phyloP scores from a whole-genome alignment of 257 asterid genomes.

The Lycium ferocissimum region DNA sequence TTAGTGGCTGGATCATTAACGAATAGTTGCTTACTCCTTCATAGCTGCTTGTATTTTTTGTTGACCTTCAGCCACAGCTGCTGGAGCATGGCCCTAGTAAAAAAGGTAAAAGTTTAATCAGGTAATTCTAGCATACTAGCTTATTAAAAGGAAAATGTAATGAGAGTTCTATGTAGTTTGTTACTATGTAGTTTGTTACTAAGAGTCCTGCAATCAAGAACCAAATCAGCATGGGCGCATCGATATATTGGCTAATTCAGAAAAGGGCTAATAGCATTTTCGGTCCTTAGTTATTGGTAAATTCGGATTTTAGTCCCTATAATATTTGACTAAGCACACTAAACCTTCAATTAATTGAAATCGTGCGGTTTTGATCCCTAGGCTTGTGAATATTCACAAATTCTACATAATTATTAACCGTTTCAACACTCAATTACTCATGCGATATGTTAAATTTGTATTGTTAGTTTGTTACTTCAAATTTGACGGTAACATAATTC shows the following conservation, averaged over 20 bases:
- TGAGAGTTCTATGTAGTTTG: background rate
- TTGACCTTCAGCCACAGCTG: conserved; percentile 86
- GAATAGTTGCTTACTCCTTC: conserved; percentile 65
- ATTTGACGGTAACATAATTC: no score
- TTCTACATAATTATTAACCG: no score
- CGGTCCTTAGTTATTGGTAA: no score
- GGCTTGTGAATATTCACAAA: no score
- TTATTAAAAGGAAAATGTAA: background rate
- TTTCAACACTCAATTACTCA: no score
- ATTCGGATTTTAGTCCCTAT: no score
- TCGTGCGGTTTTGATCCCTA: no score
- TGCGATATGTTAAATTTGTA: no score
- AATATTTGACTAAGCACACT: no score
- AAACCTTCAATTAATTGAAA: no score
- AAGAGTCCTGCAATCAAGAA: background rate
- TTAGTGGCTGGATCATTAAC: conserved; percentile 28
- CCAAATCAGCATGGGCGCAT: background rate
- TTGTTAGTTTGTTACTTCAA: no score
- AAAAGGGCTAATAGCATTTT: background rate
- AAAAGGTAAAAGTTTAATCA: conserved; percentile 30
- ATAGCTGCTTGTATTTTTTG: conserved; percentile 59
- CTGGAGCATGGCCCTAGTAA: conserved; percentile 74
- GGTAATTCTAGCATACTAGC: background rate
- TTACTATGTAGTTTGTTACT: background rate
- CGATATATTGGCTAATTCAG: background rate